Evolutionary conservation across 2,329 filamentous ascomycete genomes (phyloP), one percentile per base, ranked within the genome.

Genomic region (Zalaria obscura): DNA sequence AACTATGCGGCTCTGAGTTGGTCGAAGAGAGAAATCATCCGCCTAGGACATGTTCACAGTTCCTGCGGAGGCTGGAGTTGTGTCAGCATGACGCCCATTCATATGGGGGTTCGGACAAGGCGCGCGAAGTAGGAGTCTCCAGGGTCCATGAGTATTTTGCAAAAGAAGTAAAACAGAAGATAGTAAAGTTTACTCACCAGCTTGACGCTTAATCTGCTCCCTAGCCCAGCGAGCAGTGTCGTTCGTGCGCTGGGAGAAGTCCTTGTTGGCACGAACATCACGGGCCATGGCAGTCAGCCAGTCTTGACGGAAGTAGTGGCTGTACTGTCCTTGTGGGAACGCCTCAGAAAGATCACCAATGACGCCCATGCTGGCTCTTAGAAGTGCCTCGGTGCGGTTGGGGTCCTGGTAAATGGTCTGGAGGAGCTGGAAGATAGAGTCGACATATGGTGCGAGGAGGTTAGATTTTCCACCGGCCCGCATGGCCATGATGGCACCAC

Each of bases 151-250:
- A 18, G 18, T 18, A 18, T 18, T 18, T 18, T 18, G 18, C 18
- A 18, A 18, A 18, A 18, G 18, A 18, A 18, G 18, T 18, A 18
- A 18, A 18, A 18, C 18, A 18, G 18, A 18, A 18, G 18, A 18
- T 18, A 35, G n/a, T 28, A 40, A n/a, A 40, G 9, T 5, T 40
- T 4, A 44, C 35, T 37, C 40, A 40, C 57, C 57, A 44, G 53
- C 47, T 65, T 98, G 91, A 54, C 86, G 83, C 74, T 95, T 96
- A 61, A 96, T 88, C 62, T 95, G 87, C 66, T 96, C 91, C 46
- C 89, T 82, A 48, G 91, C 88, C 91, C 91, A 98, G 54, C 89
- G 83, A 58, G 91, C 91, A 37, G 91, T 96, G 50, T 95, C 86
- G 50, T 91, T 80, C 3, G 91, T 98, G 48, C 88, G 83, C 27